Evolutionary conservation across 208 protist genomes (phyloP), one percentile per base, ranked within the genome.

Genomic region (Trypanosoma brucei): DNA sequence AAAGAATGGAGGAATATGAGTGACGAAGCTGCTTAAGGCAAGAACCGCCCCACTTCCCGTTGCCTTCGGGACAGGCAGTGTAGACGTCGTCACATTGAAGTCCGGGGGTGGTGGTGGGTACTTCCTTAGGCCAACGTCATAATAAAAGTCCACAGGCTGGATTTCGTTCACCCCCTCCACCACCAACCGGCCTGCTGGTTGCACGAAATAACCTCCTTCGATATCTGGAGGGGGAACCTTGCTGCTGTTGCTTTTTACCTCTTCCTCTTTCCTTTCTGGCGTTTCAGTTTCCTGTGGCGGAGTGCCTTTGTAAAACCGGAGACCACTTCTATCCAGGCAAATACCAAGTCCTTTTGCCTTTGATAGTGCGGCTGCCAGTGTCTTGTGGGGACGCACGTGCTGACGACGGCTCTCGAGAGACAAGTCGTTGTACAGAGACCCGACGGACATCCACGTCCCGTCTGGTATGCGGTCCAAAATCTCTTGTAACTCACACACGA

Each of bases 1-100:
- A 59, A 96, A 96, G 70, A 92, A 96, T 22, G 85, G 78, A 31
- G 91, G 91, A 63, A 96, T 92, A 70, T 82, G 88, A 6, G 70
- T 45, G 13, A 88, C 76, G 55, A 96, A 94, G 48, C 76, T 83
- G 30, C 65, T 52, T n/a, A 96, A 62, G 7, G 84, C 71, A 50
- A 96, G 68, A 30, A 93, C 83, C 33, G 81, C 50, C 3, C 81
- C 90, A 40, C 86, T 78, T 2, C 65, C 78, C 48, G 76, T 83
- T 31, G 73, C 58, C 39, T 59, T 60, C 51, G 78, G 74, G 5
- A 62, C 36, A 3, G 40, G 62, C 31, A 88, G 72, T 13, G 84
- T 59, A 30, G 84, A 79, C 13, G 59, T 55, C 38, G 77, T 85
- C 37, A 87, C 83, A 64, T 88, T 63, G 55, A 95, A 87, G 68